Conservation (phyloP, 345 rosid species). For the Pistacia integerrima region DNA sequence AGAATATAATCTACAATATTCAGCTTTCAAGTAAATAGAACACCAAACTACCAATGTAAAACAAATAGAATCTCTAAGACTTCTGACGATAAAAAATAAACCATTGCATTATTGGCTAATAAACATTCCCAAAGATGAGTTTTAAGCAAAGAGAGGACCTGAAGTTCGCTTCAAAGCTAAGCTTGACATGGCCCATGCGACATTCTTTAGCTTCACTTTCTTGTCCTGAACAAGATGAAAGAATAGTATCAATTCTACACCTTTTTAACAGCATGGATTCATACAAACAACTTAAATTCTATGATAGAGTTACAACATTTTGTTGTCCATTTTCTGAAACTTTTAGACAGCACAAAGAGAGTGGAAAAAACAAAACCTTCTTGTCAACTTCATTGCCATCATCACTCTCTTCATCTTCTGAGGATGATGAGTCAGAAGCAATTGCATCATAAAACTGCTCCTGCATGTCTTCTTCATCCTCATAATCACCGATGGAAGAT, state of each 20-base stretch:
- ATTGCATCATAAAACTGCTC: constrained; percentile 97
- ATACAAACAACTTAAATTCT: not conserved
- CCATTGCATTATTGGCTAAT: not conserved
- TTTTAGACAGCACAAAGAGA: constrained; percentile 16
- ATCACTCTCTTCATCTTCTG: constrained; percentile 75
- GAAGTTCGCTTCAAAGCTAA: constrained; percentile 66
- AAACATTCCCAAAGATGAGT: not conserved
- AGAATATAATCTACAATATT: not conserved
- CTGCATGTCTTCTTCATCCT: constrained; percentile 49
- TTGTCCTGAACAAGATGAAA: constrained; percentile 43
- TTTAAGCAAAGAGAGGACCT: constrained; percentile 46
- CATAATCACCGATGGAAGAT: constrained; percentile 49
- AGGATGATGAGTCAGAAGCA: constrained; percentile 64
- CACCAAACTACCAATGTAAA: not conserved
- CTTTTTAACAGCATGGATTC: constrained; percentile 1
- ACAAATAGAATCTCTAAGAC: not conserved
- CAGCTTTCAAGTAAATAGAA: not conserved
- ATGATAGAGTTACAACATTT: no score
- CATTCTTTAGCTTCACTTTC: constrained; percentile 78
- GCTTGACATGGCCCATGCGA: constrained; percentile 87
- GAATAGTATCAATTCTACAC: constrained; percentile 27
- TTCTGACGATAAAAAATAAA: constrained; percentile 1
- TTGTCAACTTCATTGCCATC: constrained; percentile 41
- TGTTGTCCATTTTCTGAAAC: not conserved
- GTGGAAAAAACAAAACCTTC: constrained; percentile 41